Evolutionary conservation across 2,329 filamentous ascomycete species (phyloP).

Genomic region (Colletotrichum paranaense): DNA sequence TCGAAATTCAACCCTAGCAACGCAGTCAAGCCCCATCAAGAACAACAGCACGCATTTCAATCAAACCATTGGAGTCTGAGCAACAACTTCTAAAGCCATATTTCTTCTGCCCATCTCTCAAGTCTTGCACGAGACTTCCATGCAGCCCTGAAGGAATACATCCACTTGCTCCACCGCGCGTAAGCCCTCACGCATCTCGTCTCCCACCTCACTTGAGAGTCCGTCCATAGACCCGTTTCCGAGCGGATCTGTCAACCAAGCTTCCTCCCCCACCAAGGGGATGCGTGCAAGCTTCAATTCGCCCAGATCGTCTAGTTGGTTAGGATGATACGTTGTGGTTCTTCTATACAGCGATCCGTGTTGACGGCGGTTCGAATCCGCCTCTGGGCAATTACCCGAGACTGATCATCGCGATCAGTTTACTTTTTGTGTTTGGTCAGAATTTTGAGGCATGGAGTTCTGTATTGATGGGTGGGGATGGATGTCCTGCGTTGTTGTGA

Average conservation of each 20-base stretch:
- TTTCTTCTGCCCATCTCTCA: not conserved
- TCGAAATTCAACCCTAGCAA: too few species aligned
- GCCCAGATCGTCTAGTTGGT: conserved; percentile 34
- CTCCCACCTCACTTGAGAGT: not conserved
- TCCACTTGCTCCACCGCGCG: not conserved
- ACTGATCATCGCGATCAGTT: not conserved
- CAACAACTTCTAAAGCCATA: not conserved
- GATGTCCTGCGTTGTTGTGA: not conserved
- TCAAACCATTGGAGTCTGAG: not conserved
- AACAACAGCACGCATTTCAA: not conserved
- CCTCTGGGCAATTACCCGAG: conserved; percentile 11
- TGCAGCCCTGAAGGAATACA: not conserved
- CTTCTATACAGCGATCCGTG: conserved; percentile 28
- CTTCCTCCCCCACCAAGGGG: conserved; percentile 7
- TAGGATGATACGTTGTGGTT: conserved; percentile 35
- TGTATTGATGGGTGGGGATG: not conserved
- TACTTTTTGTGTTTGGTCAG: not conserved
- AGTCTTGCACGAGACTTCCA: not conserved
- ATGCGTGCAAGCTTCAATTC: not conserved
- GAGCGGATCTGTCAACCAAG: not conserved
- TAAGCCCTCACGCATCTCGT: not conserved
- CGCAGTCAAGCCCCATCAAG: not conserved
- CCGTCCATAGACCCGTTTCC: conserved; percentile 1
- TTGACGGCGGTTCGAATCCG: conserved; percentile 35
- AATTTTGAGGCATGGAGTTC: not conserved